phyloP scores from a whole-genome alignment of 2,329 filamentous ascomycete species.

The Fusarium longipes region DNA sequence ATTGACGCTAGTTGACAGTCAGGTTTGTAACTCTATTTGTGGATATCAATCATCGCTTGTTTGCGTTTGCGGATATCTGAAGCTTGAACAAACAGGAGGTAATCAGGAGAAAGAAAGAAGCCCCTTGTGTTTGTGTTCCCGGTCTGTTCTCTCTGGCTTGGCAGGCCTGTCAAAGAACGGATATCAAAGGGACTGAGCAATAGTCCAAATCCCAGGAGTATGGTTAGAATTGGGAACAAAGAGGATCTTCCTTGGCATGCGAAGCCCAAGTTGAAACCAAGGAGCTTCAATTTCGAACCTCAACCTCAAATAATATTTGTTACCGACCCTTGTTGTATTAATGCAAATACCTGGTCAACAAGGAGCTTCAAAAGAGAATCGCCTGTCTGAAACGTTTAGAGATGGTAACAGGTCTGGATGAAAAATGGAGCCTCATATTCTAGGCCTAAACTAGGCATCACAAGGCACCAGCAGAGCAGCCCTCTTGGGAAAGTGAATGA shows the following conservation, averaged over 20 bases:
- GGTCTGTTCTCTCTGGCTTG: background rate
- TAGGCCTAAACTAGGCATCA: constrained; percentile 9
- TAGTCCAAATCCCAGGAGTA: background rate
- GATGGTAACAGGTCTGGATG: constrained; percentile 9
- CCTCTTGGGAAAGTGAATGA: constrained; percentile 15
- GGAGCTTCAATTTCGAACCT: constrained; percentile 9
- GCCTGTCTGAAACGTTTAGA: constrained; percentile 27
- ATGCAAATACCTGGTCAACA: constrained; percentile 28
- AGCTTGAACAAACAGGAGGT: background rate
- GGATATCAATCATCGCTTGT: constrained; percentile 12
- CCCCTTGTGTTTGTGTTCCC: background rate
- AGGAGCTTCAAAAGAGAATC: constrained; percentile 15
- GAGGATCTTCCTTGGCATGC: constrained; percentile 25
- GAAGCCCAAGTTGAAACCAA: constrained; percentile 27
- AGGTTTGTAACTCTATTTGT: constrained; percentile 27
- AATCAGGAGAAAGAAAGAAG: constrained; percentile 11
- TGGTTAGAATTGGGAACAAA: constrained; percentile 12
- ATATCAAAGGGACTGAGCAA: background rate
- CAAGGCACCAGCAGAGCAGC: constrained; percentile 5
- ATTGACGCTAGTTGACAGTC: constrained; percentile 28
- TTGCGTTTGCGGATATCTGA: background rate
- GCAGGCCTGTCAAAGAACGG: constrained; percentile 1
- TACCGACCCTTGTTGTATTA: constrained; percentile 21
- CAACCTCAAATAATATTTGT: constrained; percentile 7
- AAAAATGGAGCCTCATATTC: background rate